These are phyloP conservation scores for Didymellaceae sp. DNA, from an alignment of 2,329 filamentous ascomycete genomes.

Conservation along the genomic window DNA sequence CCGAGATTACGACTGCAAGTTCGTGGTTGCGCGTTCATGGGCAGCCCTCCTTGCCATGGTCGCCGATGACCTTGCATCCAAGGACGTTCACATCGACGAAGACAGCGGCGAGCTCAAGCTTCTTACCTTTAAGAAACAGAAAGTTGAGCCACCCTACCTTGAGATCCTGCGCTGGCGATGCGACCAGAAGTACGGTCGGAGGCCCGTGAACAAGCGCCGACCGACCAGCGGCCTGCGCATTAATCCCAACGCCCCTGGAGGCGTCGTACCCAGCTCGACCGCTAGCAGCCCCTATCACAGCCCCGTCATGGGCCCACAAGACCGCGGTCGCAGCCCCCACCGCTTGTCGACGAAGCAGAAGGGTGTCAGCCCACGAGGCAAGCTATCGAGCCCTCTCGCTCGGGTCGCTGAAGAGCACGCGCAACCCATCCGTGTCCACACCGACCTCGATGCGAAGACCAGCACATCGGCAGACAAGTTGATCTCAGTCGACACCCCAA, in stretches of 20 bases:
- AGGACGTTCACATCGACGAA: slow-evolving; percentile 91
- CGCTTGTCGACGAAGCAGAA: slow-evolving; percentile 66
- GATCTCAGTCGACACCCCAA: slow-evolving; percentile 51
- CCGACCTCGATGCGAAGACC: slow-evolving; percentile 41
- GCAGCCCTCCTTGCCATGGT: slow-evolving; percentile 82
- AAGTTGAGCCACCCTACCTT: slow-evolving; percentile 90
- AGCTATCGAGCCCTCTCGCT: slow-evolving; percentile 74
- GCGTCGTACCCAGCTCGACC: slow-evolving; percentile 54
- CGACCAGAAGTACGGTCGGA: slow-evolving; percentile 89
- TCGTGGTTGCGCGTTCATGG: slow-evolving; percentile 94
- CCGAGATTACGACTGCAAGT: slow-evolving; percentile 98
- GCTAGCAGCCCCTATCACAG: slow-evolving; percentile 67
- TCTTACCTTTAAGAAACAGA: slow-evolving; percentile 79
- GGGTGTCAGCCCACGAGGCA: slow-evolving; percentile 67
- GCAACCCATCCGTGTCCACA: slow-evolving; percentile 47
- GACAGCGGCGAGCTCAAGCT: slow-evolving; percentile 91
- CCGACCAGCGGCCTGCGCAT: slow-evolving; percentile 57
- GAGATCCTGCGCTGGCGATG: slow-evolving; percentile 94
- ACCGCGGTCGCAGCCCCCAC: slow-evolving; percentile 74
- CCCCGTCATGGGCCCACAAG: slow-evolving; percentile 63
- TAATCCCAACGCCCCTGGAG: slow-evolving; percentile 58
- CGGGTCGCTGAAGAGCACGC: slow-evolving; percentile 73
- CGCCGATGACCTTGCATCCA: slow-evolving; percentile 90
- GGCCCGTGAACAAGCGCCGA: slow-evolving; percentile 54
- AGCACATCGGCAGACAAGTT: slow-evolving; percentile 47